Evolutionary conservation across 352 stramenopile genomes (phyloP).

Genomic region (Phytophthora pinifolia): DNA sequence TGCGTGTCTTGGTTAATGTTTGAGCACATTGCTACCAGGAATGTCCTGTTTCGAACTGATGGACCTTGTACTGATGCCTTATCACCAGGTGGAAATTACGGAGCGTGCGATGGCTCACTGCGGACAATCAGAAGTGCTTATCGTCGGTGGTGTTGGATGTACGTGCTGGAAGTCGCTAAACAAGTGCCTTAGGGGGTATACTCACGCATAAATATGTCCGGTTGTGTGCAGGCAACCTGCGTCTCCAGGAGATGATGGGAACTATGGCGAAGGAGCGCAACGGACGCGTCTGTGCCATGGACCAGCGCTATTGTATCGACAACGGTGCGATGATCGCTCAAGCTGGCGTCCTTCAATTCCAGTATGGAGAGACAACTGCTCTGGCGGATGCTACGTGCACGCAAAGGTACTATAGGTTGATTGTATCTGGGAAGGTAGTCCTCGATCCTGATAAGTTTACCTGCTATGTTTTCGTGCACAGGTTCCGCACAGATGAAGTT

Average conservation of each 20-base stretch:
- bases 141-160: constrained; percentile 99
- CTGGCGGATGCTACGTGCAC: constrained; percentile 94
- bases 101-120: constrained; percentile 99
- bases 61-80: neutral
- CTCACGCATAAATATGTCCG: too few relatives aligned
- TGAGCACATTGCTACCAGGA: neutral
- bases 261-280: constrained; percentile 96
- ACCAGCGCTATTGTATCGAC: constrained; percentile 99
- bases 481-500: constrained; percentile 98
- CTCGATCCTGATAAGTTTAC: too few relatives aligned
- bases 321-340: constrained; percentile 99
- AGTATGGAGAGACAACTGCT: constrained; percentile 91
- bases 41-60: neutral
- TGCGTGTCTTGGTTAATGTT: constrained; percentile 14
- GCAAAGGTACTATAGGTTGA: constrained; percentile 72
- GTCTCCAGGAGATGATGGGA: constrained; percentile 97
- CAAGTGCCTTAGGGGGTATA: too few relatives aligned
- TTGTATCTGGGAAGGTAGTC: neutral
- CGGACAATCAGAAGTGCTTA: constrained; percentile 95
- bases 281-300: constrained; percentile 97
- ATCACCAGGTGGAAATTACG: constrained; percentile 95
- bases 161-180: too few relatives aligned
- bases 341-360: constrained; percentile 97
- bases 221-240: constrained; percentile 54
- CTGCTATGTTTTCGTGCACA: constrained; percentile 20